A percentile compares a stretch with the other conserved stretches of the same genome.
These are phyloP conservation scores for Cerioporus squamosus DNA, from an alignment of 1,284 basidiomycete genomes.

Conservation along the genomic window DNA sequence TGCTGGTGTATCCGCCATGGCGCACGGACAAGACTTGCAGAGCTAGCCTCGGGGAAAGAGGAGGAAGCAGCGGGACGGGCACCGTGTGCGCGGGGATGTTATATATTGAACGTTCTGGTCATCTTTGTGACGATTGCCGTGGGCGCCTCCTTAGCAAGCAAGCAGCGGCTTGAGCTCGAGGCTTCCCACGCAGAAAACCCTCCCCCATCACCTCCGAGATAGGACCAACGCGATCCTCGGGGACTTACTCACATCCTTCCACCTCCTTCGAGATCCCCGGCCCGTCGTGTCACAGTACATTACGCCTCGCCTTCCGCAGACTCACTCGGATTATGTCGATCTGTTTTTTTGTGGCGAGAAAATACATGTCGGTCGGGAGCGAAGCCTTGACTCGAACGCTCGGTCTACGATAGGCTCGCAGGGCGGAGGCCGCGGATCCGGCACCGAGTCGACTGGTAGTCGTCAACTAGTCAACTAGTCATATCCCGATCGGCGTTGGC, in stretches of 20 bases:
- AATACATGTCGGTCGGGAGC: no score
- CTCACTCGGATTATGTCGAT: no score
- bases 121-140: constrained; percentile 9
- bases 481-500: constrained; percentile 1
- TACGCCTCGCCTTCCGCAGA: no score
- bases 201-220: neutral
- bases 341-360: no score
- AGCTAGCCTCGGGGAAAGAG: neutral
- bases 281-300: no score
- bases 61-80: constrained; percentile 3
- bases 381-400: no score
- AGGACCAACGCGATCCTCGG: neutral
- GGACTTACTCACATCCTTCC: no score
- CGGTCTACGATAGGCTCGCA: neutral
- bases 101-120: constrained; percentile 13
- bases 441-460: neutral
- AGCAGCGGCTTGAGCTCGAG: neutral
- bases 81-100: neutral
- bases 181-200: neutral
- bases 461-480: no score
- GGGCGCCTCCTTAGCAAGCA: constrained; percentile 8
- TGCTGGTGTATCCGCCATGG: constrained; percentile 35
- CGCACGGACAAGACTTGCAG: neutral
- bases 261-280: no score
- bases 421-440: neutral